Evolutionary conservation across 2,329 filamentous ascomycete genomes (phyloP), one percentile per base, ranked within the genome.

Genomic region (Sporothrix protearum): DNA sequence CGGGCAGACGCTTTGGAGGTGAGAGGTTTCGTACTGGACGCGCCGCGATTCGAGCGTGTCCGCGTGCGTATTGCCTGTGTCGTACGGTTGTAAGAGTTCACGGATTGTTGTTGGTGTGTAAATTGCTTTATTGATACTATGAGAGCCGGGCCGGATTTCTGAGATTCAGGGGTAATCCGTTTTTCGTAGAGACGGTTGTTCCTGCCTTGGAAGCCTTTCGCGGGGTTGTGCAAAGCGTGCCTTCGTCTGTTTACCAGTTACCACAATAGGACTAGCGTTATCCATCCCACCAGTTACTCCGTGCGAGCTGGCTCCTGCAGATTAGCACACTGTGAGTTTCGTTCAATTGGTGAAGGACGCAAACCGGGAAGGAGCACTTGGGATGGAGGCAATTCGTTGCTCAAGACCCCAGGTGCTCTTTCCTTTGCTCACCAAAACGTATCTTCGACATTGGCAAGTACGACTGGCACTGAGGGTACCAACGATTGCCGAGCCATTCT

Each of bases 221-320:
- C 70, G 72, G 72, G 73, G 73, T 73, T 69, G 45, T 22, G 22
- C 12, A n/a, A 16, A 61, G 51, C n/a, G 66, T 42, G 70, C 67
- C 66, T 70, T 63, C 59, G 67, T 63, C 25, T 74, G 72, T 74
- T 74, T 74, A 74, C 69, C 68, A 59, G 70, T 70, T 72, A 19
- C 73, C 69, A 22, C 22, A 66, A 71, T 25, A 1, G 55, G 71
- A 16, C 12, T 74, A 73, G 72, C 49, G 59, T 6, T 3, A 25
- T 1, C 1, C 14, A 16, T 61, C 55, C 53, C 53, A 47, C 55
- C n/a, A 71, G 39, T 16, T 55, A 45, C 68, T 36, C 53, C 68
- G 68, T 61, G 53, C 19, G 53, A 36, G 3, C 4, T 5, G 6
- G 19, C 16, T 36, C 3, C 19, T 16, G 7, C n/a, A 25, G 7